These are phyloP conservation scores for Teratosphaeriaceae sp. DNA, from an alignment of 2,329 filamentous ascomycete species.

Conservation along the genomic window DNA sequence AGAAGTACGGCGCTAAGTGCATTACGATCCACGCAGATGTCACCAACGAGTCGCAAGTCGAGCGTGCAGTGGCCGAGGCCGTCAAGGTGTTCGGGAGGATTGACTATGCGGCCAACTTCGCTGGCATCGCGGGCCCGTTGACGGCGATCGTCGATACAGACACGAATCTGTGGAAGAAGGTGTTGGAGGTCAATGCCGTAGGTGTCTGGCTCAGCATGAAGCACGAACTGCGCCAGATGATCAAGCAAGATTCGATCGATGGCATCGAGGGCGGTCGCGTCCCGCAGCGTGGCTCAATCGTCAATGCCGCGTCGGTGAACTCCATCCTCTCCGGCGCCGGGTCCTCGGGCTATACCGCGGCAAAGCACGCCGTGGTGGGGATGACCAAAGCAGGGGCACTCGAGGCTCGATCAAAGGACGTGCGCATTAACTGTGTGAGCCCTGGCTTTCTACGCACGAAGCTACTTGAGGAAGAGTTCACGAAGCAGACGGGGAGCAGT, in stretches of 20 bases:
- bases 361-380: slow-evolving; percentile 38
- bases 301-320: slow-evolving; percentile 36
- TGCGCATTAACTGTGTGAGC: slow-evolving; percentile 30
- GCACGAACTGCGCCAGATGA: slow-evolving; percentile 37
- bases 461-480: slow-evolving; percentile 12
- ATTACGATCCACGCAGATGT: slow-evolving; percentile 23
- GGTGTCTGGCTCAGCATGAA: slow-evolving; percentile 33
- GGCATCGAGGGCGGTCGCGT: slow-evolving; percentile 18
- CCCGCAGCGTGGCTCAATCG: slow-evolving; percentile 28
- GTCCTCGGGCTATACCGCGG: slow-evolving; percentile 31
- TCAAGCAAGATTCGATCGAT: slow-evolving; percentile 25
- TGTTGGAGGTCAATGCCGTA: slow-evolving; percentile 32
- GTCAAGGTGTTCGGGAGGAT: slow-evolving; percentile 32
- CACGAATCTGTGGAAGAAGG: slow-evolving; percentile 29
- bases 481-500: slow-evolving; percentile 8
- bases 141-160: slow-evolving; percentile 23
- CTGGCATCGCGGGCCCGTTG: slow-evolving; percentile 29
- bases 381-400: slow-evolving; percentile 33
- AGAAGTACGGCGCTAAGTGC: slow-evolving; percentile 20
- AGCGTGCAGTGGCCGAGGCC: slow-evolving; percentile 27
- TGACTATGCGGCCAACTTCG: slow-evolving; percentile 35
- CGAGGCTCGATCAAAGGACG: slow-evolving; percentile 26
- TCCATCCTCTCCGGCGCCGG: slow-evolving; percentile 29
- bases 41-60: slow-evolving; percentile 28
- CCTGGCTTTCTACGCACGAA: slow-evolving; percentile 25